Evolutionary conservation across 345 rosid genomes (phyloP).

Genomic region (Euclidium syriacum): DNA sequence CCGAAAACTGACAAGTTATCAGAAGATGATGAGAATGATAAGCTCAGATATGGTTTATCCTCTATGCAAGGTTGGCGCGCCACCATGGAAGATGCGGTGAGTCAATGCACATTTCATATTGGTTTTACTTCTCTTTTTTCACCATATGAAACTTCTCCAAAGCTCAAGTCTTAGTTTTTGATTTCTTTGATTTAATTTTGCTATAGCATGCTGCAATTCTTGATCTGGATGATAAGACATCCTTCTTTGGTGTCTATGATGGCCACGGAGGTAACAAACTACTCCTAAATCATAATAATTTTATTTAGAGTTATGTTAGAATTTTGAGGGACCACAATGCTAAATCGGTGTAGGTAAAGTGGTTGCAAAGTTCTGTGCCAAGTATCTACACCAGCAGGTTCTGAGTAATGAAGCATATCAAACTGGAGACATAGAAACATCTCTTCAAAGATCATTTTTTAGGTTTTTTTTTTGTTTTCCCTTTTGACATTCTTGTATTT

Average conservation of each 20-base stretch:
- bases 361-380: slow-evolving; percentile 82
- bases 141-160: background rate
- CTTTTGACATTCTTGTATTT: background rate
- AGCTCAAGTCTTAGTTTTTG: background rate
- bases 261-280: slow-evolving; percentile 75
- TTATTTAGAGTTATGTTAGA: background rate
- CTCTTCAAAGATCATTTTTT: slow-evolving; percentile 61
- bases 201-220: slow-evolving; percentile 71
- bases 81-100: slow-evolving; percentile 88
- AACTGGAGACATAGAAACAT: slow-evolving; percentile 68
- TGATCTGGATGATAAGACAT: slow-evolving; percentile 55
- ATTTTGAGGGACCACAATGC: background rate
- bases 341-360: slow-evolving; percentile 51
- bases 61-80: slow-evolving; percentile 95
- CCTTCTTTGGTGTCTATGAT: slow-evolving; percentile 84
- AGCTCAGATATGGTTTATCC: slow-evolving; percentile 58
- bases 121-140: background rate
- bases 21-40: slow-evolving; percentile 64
- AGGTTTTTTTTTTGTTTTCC: slow-evolving; percentile 37
- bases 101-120: slow-evolving; percentile 26
- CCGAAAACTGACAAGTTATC: slow-evolving; percentile 76
- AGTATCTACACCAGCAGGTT: slow-evolving; percentile 77
- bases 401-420: slow-evolving; percentile 52
- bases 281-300: background rate
- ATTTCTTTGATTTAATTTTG: background rate